A percentile compares a stretch with the other conserved stretches of the same genome.
Conservation (phyloP, 306 rosid genomes). For the Biancaea sappan region DNA sequence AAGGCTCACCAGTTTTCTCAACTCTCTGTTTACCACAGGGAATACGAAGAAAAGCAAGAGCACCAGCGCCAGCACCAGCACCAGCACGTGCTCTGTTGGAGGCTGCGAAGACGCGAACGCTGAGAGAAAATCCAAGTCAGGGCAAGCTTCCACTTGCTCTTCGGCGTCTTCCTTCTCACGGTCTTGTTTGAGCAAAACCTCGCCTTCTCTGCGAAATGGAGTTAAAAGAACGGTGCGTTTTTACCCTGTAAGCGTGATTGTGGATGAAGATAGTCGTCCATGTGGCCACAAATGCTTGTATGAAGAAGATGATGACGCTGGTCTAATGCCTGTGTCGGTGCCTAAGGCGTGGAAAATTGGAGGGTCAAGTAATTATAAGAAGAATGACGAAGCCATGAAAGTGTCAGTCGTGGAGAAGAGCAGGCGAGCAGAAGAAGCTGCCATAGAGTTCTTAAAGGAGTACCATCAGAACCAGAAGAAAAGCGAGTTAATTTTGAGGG, state of each 20-base stretch:
- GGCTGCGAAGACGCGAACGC: slow-evolving; percentile 21
- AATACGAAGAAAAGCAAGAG: slow-evolving; percentile 39
- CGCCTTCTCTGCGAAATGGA: slow-evolving; percentile 49
- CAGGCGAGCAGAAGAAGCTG: slow-evolving; percentile 45
- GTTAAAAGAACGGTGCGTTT: slow-evolving; percentile 67
- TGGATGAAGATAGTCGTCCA: slow-evolving; percentile 63
- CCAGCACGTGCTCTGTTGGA: slow-evolving; percentile 26
- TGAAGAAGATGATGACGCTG: slow-evolving; percentile 41
- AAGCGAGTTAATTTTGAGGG: slow-evolving; percentile 43
- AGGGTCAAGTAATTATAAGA: slow-evolving; percentile 28
- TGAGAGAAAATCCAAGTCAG: slow-evolving; percentile 40
- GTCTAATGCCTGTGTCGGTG: slow-evolving; percentile 40
- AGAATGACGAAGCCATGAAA: slow-evolving; percentile 38
- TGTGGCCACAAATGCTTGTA: slow-evolving; percentile 58
- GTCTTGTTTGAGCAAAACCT: slow-evolving; percentile 73
- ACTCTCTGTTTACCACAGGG: slow-evolving; percentile 61
- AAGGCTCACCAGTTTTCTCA: slow-evolving; percentile 64
- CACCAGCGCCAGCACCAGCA: slow-evolving; percentile 9
- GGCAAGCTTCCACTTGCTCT: slow-evolving; percentile 51
- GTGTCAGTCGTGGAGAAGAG: slow-evolving; percentile 41
- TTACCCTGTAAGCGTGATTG: slow-evolving; percentile 68
- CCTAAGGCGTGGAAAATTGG: slow-evolving; percentile 63
- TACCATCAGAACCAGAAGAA: slow-evolving; percentile 44
- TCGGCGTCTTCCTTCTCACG: slow-evolving; percentile 74
- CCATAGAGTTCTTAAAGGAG: slow-evolving; percentile 55